A percentile compares a stretch with the other conserved stretches of the same genome.
Conservation (phyloP, 2,329 filamentous ascomycete genomes). For the Diaporthe australafricana region DNA sequence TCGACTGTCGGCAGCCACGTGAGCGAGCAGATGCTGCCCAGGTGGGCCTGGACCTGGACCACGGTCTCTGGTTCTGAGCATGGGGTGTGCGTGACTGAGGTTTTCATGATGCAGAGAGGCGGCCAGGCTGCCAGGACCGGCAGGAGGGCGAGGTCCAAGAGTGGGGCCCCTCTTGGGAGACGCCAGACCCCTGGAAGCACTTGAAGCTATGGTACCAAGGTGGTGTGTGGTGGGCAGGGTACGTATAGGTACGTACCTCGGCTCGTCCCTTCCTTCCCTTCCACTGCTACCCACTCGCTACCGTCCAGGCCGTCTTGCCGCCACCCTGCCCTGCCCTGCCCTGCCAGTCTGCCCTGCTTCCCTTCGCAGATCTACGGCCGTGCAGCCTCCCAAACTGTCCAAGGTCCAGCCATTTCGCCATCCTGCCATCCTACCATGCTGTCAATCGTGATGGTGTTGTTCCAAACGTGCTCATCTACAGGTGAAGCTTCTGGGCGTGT, state of each 20-base stretch:
- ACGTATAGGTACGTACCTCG: slow-evolving; percentile 14
- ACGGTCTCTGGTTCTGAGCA: not conserved
- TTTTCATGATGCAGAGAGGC: slow-evolving; percentile 15
- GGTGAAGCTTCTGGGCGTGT: not conserved
- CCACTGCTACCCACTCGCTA: slow-evolving; percentile 20
- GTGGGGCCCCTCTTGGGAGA: not conserved
- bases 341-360: too few species aligned
- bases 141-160: not conserved
- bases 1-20: slow-evolving; percentile 21
- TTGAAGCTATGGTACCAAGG: too few species aligned
- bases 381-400: not conserved
- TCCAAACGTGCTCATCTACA: slow-evolving; percentile 13
- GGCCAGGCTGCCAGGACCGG: slow-evolving; percentile 6
- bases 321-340: not conserved
- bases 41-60: not conserved
- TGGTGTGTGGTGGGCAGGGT: not conserved
- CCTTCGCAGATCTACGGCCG: slow-evolving; percentile 2
- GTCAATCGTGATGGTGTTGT: not conserved
- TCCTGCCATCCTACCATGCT: too few species aligned
- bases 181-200: not conserved
- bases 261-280: slow-evolving; percentile 17
- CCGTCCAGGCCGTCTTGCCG: slow-evolving; percentile 22
- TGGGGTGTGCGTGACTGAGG: slow-evolving; percentile 20
- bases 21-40: slow-evolving; percentile 11
- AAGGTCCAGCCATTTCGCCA: not conserved